Evolutionary conservation across 805 yeast genomes (phyloP).

Genomic region (Vanderwaltozyma verrucispora): DNA sequence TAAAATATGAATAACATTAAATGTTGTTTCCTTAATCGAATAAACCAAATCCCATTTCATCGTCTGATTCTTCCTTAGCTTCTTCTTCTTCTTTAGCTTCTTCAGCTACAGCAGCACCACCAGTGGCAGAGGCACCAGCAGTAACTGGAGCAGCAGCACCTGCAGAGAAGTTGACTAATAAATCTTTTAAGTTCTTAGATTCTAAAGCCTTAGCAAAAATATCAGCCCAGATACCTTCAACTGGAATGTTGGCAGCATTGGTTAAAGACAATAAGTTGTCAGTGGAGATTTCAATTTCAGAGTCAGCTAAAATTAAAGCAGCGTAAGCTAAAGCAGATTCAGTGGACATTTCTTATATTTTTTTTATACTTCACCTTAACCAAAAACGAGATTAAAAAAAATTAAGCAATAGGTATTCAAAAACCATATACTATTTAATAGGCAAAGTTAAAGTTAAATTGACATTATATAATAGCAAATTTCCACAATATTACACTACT

Average conservation of each 20-base stretch:
- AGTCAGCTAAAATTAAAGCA: conserved; percentile 95
- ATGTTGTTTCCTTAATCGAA: conserved; percentile 46
- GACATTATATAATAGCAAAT: no score
- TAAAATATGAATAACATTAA: no score
- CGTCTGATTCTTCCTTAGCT: conserved; percentile 59
- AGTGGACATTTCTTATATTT: conserved; percentile 33
- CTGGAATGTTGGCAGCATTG: conserved; percentile 53
- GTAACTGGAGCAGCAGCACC: conserved; percentile 34
- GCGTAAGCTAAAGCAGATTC: conserved; percentile 96
- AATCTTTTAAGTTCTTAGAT: conserved; percentile 63
- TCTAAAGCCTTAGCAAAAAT: conserved; percentile 75
- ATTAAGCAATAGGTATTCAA: no score
- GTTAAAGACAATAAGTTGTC: conserved; percentile 68
- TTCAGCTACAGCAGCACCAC: conserved; percentile 41
- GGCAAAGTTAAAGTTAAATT: no score
- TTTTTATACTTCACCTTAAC: no score
- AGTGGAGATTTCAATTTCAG: conserved; percentile 86
- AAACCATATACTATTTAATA: no score
- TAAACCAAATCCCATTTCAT: conserved; percentile 87
- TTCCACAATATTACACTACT: no score
- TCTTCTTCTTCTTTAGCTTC: conserved; percentile 49
- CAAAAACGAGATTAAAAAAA: no score
- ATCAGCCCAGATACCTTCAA: conserved; percentile 74
- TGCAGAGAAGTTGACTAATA: conserved; percentile 49
- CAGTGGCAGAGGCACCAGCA: conserved; percentile 37